Percentiles rank a stretch among this genome's conserved stretches.
Evolutionary conservation across 208 protist species (phyloP).

Genomic region (Lotmaria passim): DNA sequence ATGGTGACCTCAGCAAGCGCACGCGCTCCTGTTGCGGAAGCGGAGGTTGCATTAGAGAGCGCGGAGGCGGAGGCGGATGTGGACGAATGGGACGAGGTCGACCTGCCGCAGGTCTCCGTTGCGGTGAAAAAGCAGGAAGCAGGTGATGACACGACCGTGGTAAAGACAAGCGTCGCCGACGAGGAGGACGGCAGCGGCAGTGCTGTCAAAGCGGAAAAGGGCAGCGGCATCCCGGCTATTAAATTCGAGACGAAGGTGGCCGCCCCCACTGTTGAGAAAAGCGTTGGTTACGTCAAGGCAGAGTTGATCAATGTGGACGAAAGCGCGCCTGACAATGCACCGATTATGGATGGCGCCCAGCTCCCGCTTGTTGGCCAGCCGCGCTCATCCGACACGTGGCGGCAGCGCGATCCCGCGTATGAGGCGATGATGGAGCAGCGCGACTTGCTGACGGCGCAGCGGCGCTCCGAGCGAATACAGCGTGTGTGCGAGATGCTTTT

Average conservation of each 20-base stretch:
- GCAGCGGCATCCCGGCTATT: neutral
- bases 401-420: constrained; percentile 61
- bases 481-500: constrained; percentile 52
- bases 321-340: neutral
- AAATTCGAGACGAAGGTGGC: neutral
- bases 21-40: constrained; percentile 8
- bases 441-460: constrained; percentile 72
- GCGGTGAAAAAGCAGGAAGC: constrained; percentile 40
- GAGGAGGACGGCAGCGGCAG: neutral
- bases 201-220: constrained; percentile 5
- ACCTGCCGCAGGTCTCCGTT: constrained; percentile 35
- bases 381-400: constrained; percentile 42
- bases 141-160: constrained; percentile 13
- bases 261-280: neutral
- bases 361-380: constrained; percentile 63
- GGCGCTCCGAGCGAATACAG: constrained; percentile 79
- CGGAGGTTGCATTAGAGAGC: neutral
- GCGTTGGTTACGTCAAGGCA: constrained; percentile 32
- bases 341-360: constrained; percentile 52
- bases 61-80: constrained; percentile 58
- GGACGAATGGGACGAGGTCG: constrained; percentile 91
- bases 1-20: constrained; percentile 77
- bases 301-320: constrained; percentile 36
- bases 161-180: constrained; percentile 41
- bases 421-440: constrained; percentile 76